Evolutionary conservation across 495 filamentous ascomycete genomes (phyloP).

Genomic region (Saxophila tyrrhenica): DNA sequence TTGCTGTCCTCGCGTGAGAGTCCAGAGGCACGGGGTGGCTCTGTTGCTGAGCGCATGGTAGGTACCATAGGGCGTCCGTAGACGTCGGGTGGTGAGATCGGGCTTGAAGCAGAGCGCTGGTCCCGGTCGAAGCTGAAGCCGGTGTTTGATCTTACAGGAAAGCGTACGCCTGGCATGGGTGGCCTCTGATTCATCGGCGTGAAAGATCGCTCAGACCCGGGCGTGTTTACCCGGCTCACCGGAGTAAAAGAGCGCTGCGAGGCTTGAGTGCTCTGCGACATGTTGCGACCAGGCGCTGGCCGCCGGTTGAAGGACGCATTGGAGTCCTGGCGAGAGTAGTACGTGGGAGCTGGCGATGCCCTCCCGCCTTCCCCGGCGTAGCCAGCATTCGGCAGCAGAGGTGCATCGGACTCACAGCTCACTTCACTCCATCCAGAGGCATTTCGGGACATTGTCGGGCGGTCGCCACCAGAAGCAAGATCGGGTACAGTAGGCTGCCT

Average conservation of each 20-base stretch:
- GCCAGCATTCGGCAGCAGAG: slow-evolving; percentile 49
- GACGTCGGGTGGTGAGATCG: not conserved
- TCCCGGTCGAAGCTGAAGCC: slow-evolving; percentile 17
- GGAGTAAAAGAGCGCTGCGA: not conserved
- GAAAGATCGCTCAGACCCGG: slow-evolving; percentile 3
- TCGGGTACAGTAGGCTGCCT: slow-evolving; percentile 36
- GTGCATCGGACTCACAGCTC: slow-evolving; percentile 45
- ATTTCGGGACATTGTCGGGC: slow-evolving; percentile 31
- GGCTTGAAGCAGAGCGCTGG: slow-evolving; percentile 1
- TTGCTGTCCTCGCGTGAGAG: slow-evolving; percentile 5
- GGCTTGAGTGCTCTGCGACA: slow-evolving; percentile 5
- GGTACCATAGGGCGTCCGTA: slow-evolving; percentile 3
- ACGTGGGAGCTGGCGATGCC: slow-evolving; percentile 21
- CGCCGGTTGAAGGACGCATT: slow-evolving; percentile 8
- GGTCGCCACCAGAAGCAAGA: slow-evolving; percentile 19
- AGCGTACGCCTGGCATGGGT: slow-evolving; percentile 2
- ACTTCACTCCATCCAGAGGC: slow-evolving; percentile 33
- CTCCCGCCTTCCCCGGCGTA: slow-evolving; percentile 24
- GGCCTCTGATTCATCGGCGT: slow-evolving; percentile 5
- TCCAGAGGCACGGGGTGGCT: slow-evolving; percentile 4
- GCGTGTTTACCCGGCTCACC: slow-evolving; percentile 2
- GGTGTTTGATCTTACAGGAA: slow-evolving; percentile 16
- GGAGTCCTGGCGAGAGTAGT: slow-evolving; percentile 11
- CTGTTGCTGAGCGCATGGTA: slow-evolving; percentile 7
- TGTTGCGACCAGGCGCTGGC: slow-evolving; percentile 8